Conservation (phyloP, 2,329 filamentous ascomycete genomes). For the Epichloe baconii region DNA sequence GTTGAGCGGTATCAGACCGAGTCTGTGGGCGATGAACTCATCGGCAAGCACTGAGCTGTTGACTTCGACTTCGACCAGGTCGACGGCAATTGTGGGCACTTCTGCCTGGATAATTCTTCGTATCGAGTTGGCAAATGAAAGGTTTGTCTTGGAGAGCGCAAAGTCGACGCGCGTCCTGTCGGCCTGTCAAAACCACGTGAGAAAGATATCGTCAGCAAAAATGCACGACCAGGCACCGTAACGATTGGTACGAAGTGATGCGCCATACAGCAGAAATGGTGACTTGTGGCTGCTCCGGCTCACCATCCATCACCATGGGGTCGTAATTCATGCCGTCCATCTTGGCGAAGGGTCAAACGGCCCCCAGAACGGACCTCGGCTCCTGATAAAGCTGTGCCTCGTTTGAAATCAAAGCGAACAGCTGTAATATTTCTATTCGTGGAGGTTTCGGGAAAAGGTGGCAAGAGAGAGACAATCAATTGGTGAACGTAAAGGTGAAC, state of each 20-base stretch:
- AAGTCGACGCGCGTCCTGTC: slow-evolving; percentile 78
- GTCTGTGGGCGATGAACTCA: slow-evolving; percentile 86
- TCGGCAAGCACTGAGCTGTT: slow-evolving; percentile 96
- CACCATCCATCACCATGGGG: slow-evolving; percentile 45
- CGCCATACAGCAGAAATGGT: slow-evolving; percentile 45
- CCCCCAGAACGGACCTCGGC: slow-evolving; percentile 2
- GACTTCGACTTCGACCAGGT: slow-evolving; percentile 80
- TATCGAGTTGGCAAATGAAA: slow-evolving; percentile 84
- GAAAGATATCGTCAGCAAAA: background rate
- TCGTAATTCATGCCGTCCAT: slow-evolving; percentile 46
- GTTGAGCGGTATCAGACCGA: slow-evolving; percentile 80
- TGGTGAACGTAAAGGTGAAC: no score
- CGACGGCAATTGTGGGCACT: slow-evolving; percentile 87
- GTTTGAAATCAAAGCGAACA: background rate
- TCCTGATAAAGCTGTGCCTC: background rate
- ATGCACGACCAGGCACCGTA: background rate
- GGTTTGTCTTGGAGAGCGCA: slow-evolving; percentile 76
- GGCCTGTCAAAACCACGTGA: slow-evolving; percentile 38
- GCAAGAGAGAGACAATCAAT: no score
- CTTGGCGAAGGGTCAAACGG: slow-evolving; percentile 7
- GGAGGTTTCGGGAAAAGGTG: background rate
- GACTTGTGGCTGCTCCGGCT: slow-evolving; percentile 41
- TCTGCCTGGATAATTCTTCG: slow-evolving; percentile 87
- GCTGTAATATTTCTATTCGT: background rate
- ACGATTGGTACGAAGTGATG: background rate